A percentile compares a stretch with the other conserved stretches of the same genome.
phyloP scores from a whole-genome alignment of 106 monocot species.

The Acorus gramineus region DNA sequence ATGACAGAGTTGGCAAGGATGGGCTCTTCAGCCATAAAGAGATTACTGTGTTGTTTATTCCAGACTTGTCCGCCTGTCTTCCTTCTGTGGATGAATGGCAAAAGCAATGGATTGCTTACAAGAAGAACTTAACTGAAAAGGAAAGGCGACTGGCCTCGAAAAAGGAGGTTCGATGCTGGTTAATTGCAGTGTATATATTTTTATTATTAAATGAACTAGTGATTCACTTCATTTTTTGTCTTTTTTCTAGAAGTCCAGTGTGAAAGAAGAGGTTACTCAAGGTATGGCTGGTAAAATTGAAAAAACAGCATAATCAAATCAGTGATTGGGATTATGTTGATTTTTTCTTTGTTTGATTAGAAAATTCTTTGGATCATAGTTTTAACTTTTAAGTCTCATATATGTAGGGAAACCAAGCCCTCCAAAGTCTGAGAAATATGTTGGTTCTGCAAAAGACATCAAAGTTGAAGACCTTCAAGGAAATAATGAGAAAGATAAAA shows the following conservation, averaged over 20 bases:
- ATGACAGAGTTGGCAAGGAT: slow-evolving; percentile 74
- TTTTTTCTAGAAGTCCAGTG: slow-evolving; percentile 28
- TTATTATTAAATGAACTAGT: too few relatives aligned
- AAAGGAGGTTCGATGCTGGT: slow-evolving; percentile 40
- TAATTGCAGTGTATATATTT: background rate
- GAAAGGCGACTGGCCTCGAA: slow-evolving; percentile 22
- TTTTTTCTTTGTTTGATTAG: background rate
- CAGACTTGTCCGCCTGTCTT: slow-evolving; percentile 71
- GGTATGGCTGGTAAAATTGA: slow-evolving; percentile 17
- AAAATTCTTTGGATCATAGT: too few relatives aligned
- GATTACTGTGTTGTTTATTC: slow-evolving; percentile 78
- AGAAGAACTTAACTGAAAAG: slow-evolving; percentile 28
- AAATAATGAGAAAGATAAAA: slow-evolving; percentile 21
- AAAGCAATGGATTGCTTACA: slow-evolving; percentile 55
- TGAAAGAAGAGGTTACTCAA: slow-evolving; percentile 29
- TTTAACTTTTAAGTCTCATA: too few relatives aligned
- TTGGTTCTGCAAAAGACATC: slow-evolving; percentile 13
- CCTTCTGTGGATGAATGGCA: slow-evolving; percentile 85
- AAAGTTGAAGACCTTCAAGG: slow-evolving; percentile 13
- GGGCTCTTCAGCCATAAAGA: slow-evolving; percentile 83
- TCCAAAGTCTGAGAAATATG: slow-evolving; percentile 12
- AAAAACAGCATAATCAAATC: background rate
- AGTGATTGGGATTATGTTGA: background rate
- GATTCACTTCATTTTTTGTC: too few relatives aligned
- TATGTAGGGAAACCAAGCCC: slow-evolving; percentile 16